Percentiles rank a stretch among this genome's conserved stretches.
Conservation (phyloP, 139 green algal species). For the Chlorella sp. region DNA sequence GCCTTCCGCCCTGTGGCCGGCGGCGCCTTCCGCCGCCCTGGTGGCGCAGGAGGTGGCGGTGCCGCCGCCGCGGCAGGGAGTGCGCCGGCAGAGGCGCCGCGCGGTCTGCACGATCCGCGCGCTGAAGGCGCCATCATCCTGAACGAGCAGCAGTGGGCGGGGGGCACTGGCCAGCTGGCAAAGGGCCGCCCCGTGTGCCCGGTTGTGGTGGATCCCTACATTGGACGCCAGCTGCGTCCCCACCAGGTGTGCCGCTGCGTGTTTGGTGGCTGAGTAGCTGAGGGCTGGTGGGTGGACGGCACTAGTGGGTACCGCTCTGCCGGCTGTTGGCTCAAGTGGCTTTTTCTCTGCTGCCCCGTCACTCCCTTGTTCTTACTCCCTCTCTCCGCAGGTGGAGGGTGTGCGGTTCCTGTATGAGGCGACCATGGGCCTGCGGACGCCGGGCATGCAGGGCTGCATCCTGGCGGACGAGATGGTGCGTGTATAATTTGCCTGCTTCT, state of each 20-base stretch:
- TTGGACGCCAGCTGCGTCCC: constrained; percentile 56
- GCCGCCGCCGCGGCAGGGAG: not conserved
- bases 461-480: constrained; percentile 85
- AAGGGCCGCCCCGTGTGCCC: constrained; percentile 33
- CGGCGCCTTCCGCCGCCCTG: not conserved
- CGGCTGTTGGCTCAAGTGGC: too few species aligned
- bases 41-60: not conserved
- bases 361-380: not conserved
- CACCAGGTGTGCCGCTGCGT: constrained; percentile 40
- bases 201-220: constrained; percentile 78
- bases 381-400: constrained; percentile 62
- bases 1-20: too few species aligned
- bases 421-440: constrained; percentile 46
- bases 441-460: constrained; percentile 64
- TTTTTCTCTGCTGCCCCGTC: too few species aligned
- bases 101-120: constrained; percentile 64
- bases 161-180: constrained; percentile 44
- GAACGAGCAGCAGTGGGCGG: constrained; percentile 65
- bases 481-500: too few species aligned
- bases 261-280: too few species aligned
- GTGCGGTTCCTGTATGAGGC: constrained; percentile 85
- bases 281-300: too few species aligned
- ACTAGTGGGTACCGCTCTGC: too few species aligned
- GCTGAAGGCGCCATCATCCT: constrained; percentile 65
- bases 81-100: not conserved